A percentile compares a stretch with the other conserved stretches of the same genome.
phyloP scores from a whole-genome alignment of 73 alveolate species.

The Tetrahymena malaccensis region DNA sequence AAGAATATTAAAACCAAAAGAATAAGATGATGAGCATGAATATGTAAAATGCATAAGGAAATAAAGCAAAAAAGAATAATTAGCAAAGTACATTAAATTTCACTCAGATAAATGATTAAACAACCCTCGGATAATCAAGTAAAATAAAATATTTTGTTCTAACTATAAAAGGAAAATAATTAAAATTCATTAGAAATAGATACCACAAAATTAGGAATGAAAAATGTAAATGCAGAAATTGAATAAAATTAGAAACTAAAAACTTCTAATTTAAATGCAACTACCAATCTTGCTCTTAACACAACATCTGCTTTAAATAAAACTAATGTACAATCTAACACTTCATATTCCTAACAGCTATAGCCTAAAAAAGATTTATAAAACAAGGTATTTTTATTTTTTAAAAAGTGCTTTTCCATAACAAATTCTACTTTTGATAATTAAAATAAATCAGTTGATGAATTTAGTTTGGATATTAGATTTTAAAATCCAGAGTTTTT shows the following conservation, averaged over 20 bases:
- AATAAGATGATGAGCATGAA: neutral
- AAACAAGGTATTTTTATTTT: neutral
- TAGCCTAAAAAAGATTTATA: neutral
- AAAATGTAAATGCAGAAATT: neutral
- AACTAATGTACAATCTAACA: neutral
- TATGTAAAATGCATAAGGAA: neutral
- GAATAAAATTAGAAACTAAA: neutral
- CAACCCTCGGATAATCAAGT: neutral
- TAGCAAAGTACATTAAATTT: neutral
- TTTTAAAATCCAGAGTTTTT: too few relatives aligned
- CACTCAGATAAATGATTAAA: neutral
- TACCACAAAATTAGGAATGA: neutral
- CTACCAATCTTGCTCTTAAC: neutral
- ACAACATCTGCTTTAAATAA: neutral
- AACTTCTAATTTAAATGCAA: neutral
- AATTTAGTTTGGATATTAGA: too few relatives aligned
- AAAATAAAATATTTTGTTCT: neutral
- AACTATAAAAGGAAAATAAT: neutral
- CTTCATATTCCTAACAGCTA: neutral
- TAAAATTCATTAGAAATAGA: neutral
- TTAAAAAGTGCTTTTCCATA: neutral
- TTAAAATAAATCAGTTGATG: too few relatives aligned
- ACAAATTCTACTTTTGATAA: neutral
- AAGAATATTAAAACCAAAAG: neutral
- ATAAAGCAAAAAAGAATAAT: neutral